These are phyloP conservation scores for Bipolaris victoriae DNA, from an alignment of 2,329 filamentous ascomycete genomes.

Conservation along the genomic window DNA sequence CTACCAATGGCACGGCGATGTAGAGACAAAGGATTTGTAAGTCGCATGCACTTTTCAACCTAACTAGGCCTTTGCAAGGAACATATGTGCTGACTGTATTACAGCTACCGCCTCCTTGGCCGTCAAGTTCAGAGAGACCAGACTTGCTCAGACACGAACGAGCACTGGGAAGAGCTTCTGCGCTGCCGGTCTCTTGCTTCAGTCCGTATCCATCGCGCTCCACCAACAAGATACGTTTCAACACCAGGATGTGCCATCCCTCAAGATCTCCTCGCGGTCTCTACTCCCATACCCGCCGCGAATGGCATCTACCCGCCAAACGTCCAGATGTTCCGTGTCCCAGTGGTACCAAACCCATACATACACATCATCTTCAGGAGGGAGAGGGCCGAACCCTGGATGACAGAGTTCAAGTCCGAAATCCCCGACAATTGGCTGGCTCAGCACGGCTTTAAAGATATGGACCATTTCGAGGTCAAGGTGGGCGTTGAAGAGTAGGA, in stretches of 20 bases:
- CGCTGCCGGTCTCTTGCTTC: conserved; percentile 28
- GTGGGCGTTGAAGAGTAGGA: conserved; percentile 24
- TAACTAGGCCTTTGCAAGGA: background rate
- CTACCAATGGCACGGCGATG: conserved; percentile 30
- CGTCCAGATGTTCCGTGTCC: background rate
- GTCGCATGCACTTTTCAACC: conserved; percentile 4
- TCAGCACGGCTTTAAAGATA: conserved; percentile 28
- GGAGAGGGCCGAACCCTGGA: conserved; percentile 31
- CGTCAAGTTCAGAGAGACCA: conserved; percentile 29
- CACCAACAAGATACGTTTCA: background rate
- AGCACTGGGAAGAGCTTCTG: conserved; percentile 31
- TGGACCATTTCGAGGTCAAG: conserved; percentile 40
- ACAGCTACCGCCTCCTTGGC: conserved; percentile 41
- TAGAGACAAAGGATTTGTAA: conserved; percentile 42
- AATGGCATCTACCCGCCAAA: background rate
- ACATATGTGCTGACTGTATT: conserved; percentile 1
- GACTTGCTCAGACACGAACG: conserved; percentile 31
- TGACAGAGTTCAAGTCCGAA: conserved; percentile 19
- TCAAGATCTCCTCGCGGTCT: background rate
- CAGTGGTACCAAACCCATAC: conserved; percentile 17
- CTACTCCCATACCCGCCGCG: too few relatives aligned
- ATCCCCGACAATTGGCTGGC: conserved; percentile 28
- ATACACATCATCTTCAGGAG: conserved; percentile 37
- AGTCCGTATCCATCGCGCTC: conserved; percentile 29
- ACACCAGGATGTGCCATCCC: background rate